Evolutionary conservation across 2,329 filamentous ascomycete genomes (phyloP).

Genomic region (Endoconidiophora laricicola): DNA sequence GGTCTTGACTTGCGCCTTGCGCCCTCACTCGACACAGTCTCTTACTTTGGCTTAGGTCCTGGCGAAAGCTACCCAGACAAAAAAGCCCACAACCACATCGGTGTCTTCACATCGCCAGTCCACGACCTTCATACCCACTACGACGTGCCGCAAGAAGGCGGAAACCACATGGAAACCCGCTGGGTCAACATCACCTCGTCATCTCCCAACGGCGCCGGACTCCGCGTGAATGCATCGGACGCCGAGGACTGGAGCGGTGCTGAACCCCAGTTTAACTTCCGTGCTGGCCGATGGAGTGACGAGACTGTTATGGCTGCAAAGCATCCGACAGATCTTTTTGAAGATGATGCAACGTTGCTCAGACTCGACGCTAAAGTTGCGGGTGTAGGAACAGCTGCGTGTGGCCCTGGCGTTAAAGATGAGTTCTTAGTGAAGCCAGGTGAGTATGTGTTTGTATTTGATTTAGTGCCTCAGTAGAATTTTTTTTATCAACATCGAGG

Average conservation of each 20-base stretch:
- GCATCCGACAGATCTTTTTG: slow-evolving; percentile 46
- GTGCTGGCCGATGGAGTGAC: slow-evolving; percentile 35
- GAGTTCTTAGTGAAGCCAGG: slow-evolving; percentile 27
- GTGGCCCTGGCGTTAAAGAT: slow-evolving; percentile 30
- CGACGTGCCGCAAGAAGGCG: slow-evolving; percentile 51
- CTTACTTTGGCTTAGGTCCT: slow-evolving; percentile 54
- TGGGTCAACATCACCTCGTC: slow-evolving; percentile 27
- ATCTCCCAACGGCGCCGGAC: background rate
- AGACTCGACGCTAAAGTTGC: slow-evolving; percentile 30
- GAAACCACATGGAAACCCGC: slow-evolving; percentile 46
- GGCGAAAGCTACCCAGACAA: slow-evolving; percentile 51
- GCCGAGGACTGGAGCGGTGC: slow-evolving; percentile 14
- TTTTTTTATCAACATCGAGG: too few relatives aligned
- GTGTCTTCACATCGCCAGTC: slow-evolving; percentile 28
- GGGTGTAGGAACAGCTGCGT: slow-evolving; percentile 32
- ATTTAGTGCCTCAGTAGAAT: slow-evolving; percentile 16
- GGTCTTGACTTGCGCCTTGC: slow-evolving; percentile 35
- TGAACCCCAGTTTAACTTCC: slow-evolving; percentile 25
- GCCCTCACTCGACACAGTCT: slow-evolving; percentile 22
- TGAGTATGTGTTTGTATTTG: slow-evolving; percentile 26
- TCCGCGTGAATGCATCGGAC: slow-evolving; percentile 18
- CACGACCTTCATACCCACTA: slow-evolving; percentile 42
- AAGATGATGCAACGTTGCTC: slow-evolving; percentile 28
- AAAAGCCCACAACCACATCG: slow-evolving; percentile 42
- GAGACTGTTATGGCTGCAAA: slow-evolving; percentile 37